Base-by-base conservation (phyloP, 2,329 filamentous ascomycete species). In the Claviceps sorghi region DNA sequence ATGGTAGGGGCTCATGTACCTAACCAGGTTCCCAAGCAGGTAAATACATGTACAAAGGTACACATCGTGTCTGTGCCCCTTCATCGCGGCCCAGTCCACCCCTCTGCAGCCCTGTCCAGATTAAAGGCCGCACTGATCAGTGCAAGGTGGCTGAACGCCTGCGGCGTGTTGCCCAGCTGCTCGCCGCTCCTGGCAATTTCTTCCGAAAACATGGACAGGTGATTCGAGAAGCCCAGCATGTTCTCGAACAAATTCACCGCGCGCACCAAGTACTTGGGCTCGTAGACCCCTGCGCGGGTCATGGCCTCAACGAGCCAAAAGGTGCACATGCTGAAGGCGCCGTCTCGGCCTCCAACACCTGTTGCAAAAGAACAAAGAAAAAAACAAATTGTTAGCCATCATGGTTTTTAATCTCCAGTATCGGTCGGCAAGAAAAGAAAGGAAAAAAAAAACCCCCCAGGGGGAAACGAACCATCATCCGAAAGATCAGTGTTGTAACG, bases 301-400 rank as follows among this genome's bases (percentile, higher is more conserved):
- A 89, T 75, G 26, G 85, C 84, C 66, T 89, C 86, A 13, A 89
- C 83, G 0, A 88, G 77, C 86, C 86, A 89, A 64, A 89, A 89
- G 0, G 84, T 89, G 62, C 84, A 88, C 84, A 89, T 88, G 61
- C 77, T 82, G 62, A 89, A 89, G 21, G 84, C 84, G 22, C 86
- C 86, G 66, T 89, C 85, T 50, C 77, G 74, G 19, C 85, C 85
- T 40, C 84, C 83, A 9, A 89, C 83, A 32, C 84, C 83, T 84
- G 57, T 22, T 34, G 8, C 7, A 10, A 22, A 9, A 21, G 10
- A 10, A 42, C 3, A 11, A 21, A 21, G n/a, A 11, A 3, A 11
- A 21, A 26, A 26, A 5, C 26, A 26, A 26, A 26, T 42, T 10
- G 41, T 26, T 4, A 43, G 19, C 3, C 15, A 41, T 41, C 8